A percentile compares a stretch with the other conserved stretches of the same genome.
phyloP scores from a whole-genome alignment of 2,329 filamentous ascomycete species.

The Fusarium sp. region DNA sequence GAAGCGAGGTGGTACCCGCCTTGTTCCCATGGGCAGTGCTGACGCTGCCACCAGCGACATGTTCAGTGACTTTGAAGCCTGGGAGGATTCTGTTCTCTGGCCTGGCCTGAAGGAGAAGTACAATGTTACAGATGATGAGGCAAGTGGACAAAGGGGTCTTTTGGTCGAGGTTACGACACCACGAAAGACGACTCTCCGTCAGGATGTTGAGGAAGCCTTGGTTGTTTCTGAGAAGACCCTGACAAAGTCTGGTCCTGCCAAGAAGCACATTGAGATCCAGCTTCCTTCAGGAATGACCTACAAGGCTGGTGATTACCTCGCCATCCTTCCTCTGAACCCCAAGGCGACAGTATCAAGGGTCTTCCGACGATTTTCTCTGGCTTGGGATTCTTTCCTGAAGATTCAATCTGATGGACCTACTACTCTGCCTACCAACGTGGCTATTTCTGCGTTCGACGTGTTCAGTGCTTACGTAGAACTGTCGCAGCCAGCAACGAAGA shows the following conservation, averaged over 20 bases:
- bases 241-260: slow-evolving; percentile 51
- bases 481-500: slow-evolving; percentile 76
- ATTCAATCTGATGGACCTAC: slow-evolving; percentile 65
- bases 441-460: slow-evolving; percentile 71
- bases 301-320: slow-evolving; percentile 79
- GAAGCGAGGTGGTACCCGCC: slow-evolving; percentile 48
- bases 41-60: slow-evolving; percentile 73
- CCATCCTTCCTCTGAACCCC: slow-evolving; percentile 77
- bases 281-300: slow-evolving; percentile 75
- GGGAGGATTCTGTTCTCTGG: slow-evolving; percentile 69
- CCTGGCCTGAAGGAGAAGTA: slow-evolving; percentile 61
- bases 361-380: slow-evolving; percentile 72
- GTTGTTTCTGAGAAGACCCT: slow-evolving; percentile 39
- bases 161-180: slow-evolving; percentile 39
- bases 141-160: slow-evolving; percentile 26
- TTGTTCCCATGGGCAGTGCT: slow-evolving; percentile 62
- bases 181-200: slow-evolving; percentile 40
- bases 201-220: slow-evolving; percentile 42
- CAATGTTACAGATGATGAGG: slow-evolving; percentile 6
- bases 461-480: slow-evolving; percentile 79
- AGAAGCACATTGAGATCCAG: slow-evolving; percentile 74
- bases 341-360: slow-evolving; percentile 69
- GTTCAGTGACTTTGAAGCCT: slow-evolving; percentile 74
- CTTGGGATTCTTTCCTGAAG: slow-evolving; percentile 75
- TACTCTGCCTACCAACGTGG: slow-evolving; percentile 64